Evolutionary conservation across 176 grass and related monocot genomes (phyloP).

Genomic region (Neostapfia colusana): DNA sequence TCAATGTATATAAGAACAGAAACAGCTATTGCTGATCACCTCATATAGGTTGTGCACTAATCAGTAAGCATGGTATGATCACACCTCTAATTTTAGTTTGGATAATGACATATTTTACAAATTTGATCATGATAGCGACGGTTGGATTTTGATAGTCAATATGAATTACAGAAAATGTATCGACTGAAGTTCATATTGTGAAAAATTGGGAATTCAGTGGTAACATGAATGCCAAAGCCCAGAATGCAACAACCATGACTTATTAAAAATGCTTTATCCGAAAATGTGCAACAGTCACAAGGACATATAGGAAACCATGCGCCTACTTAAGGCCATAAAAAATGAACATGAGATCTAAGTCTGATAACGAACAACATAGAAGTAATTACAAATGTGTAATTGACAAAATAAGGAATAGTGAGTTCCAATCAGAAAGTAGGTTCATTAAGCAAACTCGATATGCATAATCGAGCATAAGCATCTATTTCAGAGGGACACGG

Average conservation of each 20-base stretch:
- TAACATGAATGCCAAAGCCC: not conserved
- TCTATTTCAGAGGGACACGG: no score
- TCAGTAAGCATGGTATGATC: not conserved
- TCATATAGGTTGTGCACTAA: not conserved
- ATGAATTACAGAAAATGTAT: not conserved
- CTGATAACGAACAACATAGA: not conserved
- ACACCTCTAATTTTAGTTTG: not conserved
- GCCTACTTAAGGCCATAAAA: not conserved
- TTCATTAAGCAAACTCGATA: not conserved
- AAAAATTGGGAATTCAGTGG: not conserved
- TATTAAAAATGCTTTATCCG: not conserved
- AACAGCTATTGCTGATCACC: constrained; percentile 4
- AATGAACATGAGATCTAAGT: not conserved
- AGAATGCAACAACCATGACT: not conserved
- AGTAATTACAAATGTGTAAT: not conserved
- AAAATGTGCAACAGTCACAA: not conserved
- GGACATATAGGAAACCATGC: not conserved
- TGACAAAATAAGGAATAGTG: not conserved
- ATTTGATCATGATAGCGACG: not conserved
- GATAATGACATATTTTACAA: not conserved
- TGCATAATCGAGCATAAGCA: not conserved
- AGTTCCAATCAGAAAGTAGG: not conserved
- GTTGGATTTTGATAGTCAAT: constrained; percentile 3
- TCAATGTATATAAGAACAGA: constrained; percentile 16
- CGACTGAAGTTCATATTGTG: not conserved